Evolutionary conservation across 345 rosid species (phyloP), one percentile per base, ranked within the genome.

Genomic region (Dimocarpus longan): DNA sequence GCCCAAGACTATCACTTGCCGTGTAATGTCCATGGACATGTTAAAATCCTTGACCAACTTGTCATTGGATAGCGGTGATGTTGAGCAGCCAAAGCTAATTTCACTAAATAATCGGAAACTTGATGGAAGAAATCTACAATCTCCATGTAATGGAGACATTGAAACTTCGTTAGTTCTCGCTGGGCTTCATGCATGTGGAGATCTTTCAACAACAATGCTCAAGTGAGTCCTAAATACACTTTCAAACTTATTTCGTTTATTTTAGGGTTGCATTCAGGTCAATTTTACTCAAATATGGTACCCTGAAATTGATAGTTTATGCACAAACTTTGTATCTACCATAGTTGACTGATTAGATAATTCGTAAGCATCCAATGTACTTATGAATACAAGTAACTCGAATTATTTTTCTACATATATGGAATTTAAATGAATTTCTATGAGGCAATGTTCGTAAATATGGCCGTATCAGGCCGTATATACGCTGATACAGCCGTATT

Each of bases 131-230:
- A 76, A 80, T 75, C 76, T 84, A 73, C 79, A 82, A 18, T 74
- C 85, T 52, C 79, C 73, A 5, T 68, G n/a, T 65, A 66, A 42
- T 79, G 65, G 75, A 70, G 85, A 65, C 21, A 62, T 50, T 80
- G 71, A 78, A 22, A 79, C 83, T 70, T 88, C 97, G 74, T 82
- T 92, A 75, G 89, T 93, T 79, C 96, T 95, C 81, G 93, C 99
- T 75, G 98, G 99, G 66, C 92, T 93, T 81, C 99, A 95, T 88
- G 98, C 99, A 43, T 95, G 99, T 74, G 99, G 99, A 22, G 97
- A 95, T 90, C 95, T 93, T 68, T 93, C 98, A 24, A 95, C 92
- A 74, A 92, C 95, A 65, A 95, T 95, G 97, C 89, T 95, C 72
- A 87, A 82, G 98, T 92, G 83, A 89, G 93, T 89, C 79, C 64